These are phyloP conservation scores for Penicillium malachiteum DNA, from an alignment of 495 filamentous ascomycete species.

Conservation along the genomic window DNA sequence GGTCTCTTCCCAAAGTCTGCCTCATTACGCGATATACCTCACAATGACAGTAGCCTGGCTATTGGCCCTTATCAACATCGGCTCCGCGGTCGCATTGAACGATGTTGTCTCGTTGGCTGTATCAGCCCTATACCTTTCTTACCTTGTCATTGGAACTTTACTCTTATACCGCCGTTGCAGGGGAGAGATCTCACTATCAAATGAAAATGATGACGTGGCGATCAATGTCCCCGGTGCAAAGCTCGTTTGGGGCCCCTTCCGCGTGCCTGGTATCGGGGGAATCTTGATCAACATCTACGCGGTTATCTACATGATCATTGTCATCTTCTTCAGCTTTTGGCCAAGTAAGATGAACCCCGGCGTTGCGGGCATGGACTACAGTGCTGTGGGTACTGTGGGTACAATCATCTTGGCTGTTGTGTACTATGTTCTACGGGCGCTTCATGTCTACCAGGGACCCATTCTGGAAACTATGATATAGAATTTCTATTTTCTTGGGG, in stretches of 20 bases:
- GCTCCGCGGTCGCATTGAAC: constrained; percentile 41
- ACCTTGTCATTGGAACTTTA: constrained; percentile 27
- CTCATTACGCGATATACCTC: constrained; percentile 30
- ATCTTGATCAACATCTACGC: constrained; percentile 43
- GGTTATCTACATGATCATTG: constrained; percentile 34
- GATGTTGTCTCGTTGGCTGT: constrained; percentile 43
- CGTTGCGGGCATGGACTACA: constrained; percentile 32
- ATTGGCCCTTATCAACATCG: constrained; percentile 44
- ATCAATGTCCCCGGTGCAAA: constrained; percentile 25
- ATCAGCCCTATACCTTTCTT: constrained; percentile 39
- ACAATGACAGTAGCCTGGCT: constrained; percentile 26
- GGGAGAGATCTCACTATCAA: constrained; percentile 13
- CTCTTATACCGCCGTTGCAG: constrained; percentile 42
- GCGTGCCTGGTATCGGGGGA: constrained; percentile 43
- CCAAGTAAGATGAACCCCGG: constrained; percentile 49
- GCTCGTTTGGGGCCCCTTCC: constrained; percentile 51
- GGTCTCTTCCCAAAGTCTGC: constrained; percentile 12
- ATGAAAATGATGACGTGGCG: constrained; percentile 13
- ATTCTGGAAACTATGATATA: constrained; percentile 22
- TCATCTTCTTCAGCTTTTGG: constrained; percentile 47
- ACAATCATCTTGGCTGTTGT: constrained; percentile 32
- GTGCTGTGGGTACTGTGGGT: constrained; percentile 3
- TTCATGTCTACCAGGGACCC: constrained; percentile 27
- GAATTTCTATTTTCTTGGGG: neutral
- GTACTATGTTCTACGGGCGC: constrained; percentile 33